A percentile compares a stretch with the other conserved stretches of the same genome.
Conservation (phyloP, 2,329 filamentous ascomycete genomes). For the Shiraia sp. region DNA sequence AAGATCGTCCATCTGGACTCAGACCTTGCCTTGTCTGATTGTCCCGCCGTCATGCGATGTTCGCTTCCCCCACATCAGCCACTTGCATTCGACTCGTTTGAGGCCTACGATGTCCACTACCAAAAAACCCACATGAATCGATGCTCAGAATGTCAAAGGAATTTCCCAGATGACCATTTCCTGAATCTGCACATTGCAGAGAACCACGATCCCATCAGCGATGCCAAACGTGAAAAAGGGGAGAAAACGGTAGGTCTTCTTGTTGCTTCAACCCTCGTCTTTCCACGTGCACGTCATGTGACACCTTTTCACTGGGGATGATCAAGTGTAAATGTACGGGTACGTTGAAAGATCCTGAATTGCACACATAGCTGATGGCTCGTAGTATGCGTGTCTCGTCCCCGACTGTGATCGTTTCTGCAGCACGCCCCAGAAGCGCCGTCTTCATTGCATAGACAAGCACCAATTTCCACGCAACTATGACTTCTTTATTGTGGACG, state of each 20-base stretch:
- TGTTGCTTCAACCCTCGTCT: conserved; percentile 4
- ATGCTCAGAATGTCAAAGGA: conserved; percentile 81
- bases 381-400: conserved; percentile 83
- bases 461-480: conserved; percentile 76
- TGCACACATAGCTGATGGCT: conserved; percentile 10
- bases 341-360: conserved; percentile 7
- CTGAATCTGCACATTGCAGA: conserved; percentile 86
- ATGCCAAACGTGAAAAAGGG: conserved; percentile 73
- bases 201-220: conserved; percentile 81
- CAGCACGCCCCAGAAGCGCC: conserved; percentile 78
- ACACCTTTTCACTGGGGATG: neutral
- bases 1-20: conserved; percentile 62
- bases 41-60: conserved; percentile 69
- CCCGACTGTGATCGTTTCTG: conserved; percentile 86
- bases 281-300: neutral
- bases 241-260: conserved; percentile 76
- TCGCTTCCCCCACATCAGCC: conserved; percentile 78
- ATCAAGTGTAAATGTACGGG: conserved; percentile 1
- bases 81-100: conserved; percentile 72
- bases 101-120: conserved; percentile 88
- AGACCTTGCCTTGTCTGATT: conserved; percentile 23
- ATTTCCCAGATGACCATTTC: conserved; percentile 83
- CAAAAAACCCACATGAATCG: conserved; percentile 78
- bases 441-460: conserved; percentile 86
- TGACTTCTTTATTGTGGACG: conserved; percentile 68